Conservation (phyloP, 2,329 filamentous ascomycete genomes). For the Trematosphaeria pertusa region DNA sequence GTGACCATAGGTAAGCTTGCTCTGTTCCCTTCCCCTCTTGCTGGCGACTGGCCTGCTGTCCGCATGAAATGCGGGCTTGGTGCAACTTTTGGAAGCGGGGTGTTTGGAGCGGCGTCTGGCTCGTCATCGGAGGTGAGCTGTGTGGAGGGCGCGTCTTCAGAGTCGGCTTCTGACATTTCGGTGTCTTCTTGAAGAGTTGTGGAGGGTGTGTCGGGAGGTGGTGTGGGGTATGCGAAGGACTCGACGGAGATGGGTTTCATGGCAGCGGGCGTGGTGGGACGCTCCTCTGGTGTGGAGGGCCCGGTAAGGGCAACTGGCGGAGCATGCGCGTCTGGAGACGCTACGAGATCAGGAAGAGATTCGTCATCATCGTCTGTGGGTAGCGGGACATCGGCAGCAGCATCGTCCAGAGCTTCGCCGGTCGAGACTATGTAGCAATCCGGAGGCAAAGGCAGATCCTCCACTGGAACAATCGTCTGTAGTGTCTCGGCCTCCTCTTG, state of each 20-base stretch:
- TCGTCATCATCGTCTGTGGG: slow-evolving; percentile 24
- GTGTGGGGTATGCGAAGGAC: slow-evolving; percentile 13
- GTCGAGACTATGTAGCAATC: neutral
- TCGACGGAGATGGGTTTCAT: neutral
- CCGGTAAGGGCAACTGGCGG: neutral
- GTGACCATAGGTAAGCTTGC: slow-evolving; percentile 35
- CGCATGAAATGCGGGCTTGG: slow-evolving; percentile 33
- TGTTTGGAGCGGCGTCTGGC: slow-evolving; percentile 13
- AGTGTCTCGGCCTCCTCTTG: neutral
- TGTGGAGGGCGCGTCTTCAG: slow-evolving; percentile 31
- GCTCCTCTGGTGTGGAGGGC: slow-evolving; percentile 1
- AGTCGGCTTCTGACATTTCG: slow-evolving; percentile 29
- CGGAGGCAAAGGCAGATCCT: slow-evolving; percentile 30
- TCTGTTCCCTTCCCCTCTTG: slow-evolving; percentile 22
- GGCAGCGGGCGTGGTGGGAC: neutral
- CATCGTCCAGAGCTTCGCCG: slow-evolving; percentile 6
- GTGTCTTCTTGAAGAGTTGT: slow-evolving; percentile 13
- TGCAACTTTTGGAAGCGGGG: slow-evolving; percentile 14
- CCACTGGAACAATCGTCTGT: slow-evolving; percentile 1
- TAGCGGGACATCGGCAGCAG: slow-evolving; percentile 23
- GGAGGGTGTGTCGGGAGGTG: slow-evolving; percentile 11
- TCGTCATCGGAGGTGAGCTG: slow-evolving; percentile 32
- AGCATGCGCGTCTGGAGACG: neutral
- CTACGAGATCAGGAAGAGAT: slow-evolving; percentile 6
- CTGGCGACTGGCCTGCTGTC: slow-evolving; percentile 29